Evolutionary conservation across 2,329 filamentous ascomycete species (phyloP).

Genomic region (Capronia americana): DNA sequence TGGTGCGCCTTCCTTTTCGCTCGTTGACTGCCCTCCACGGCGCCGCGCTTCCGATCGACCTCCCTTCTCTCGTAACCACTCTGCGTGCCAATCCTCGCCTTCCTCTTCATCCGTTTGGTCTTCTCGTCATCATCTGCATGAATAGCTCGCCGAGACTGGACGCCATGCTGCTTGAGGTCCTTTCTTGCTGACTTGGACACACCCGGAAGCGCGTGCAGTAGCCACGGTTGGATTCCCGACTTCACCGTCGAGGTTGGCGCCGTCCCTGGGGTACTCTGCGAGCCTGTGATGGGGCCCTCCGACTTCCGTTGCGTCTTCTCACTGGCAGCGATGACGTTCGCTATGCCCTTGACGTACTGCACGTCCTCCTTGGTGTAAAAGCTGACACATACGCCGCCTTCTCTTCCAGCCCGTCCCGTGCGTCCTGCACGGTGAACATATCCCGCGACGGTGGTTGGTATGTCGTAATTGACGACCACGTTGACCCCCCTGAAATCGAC

Average conservation of each 20-base stretch:
- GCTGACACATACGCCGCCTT: constrained; percentile 88
- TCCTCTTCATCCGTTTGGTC: constrained; percentile 49
- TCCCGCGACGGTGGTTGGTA: constrained; percentile 84
- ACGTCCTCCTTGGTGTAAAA: constrained; percentile 97
- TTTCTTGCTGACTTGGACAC: constrained; percentile 84
- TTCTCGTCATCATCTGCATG: constrained; percentile 50
- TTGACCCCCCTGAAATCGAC: constrained; percentile 96
- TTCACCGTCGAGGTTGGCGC: constrained; percentile 5
- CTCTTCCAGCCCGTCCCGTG: constrained; percentile 84
- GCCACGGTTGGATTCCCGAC: constrained; percentile 75
- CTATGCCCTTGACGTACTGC: constrained; percentile 85
- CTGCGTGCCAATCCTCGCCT: constrained; percentile 73
- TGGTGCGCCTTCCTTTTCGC: constrained; percentile 13
- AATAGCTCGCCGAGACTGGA: constrained; percentile 69
- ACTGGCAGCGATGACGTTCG: constrained; percentile 85
- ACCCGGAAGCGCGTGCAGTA: constrained; percentile 84
- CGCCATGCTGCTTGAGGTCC: constrained; percentile 79
- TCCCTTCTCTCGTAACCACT: constrained; percentile 56
- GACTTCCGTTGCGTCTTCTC: constrained; percentile 68
- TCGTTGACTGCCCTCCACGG: constrained; percentile 48
- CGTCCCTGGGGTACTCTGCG: constrained; percentile 51
- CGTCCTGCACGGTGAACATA: constrained; percentile 95
- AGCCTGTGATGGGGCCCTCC: constrained; percentile 34
- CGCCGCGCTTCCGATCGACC: constrained; percentile 55
- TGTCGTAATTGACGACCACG: constrained; percentile 96